A percentile compares a stretch with the other conserved stretches of the same genome.
phyloP scores from a whole-genome alignment of 2,329 filamentous ascomycete genomes.

The Nannizzia gypsea region DNA sequence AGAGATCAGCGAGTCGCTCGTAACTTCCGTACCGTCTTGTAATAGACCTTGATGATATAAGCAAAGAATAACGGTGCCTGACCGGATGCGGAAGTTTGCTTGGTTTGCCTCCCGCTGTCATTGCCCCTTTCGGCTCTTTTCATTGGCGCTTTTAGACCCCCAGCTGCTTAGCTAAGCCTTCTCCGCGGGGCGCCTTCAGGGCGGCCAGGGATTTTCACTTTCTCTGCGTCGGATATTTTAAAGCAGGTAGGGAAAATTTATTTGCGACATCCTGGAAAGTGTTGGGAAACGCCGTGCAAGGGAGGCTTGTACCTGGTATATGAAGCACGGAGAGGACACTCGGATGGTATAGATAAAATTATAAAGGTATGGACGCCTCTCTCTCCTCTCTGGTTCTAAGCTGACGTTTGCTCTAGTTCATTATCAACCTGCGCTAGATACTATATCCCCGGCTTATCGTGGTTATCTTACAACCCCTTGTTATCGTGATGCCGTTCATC shows the following conservation, averaged over 20 bases:
- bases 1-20: neutral
- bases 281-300: neutral
- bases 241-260: neutral
- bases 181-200: neutral
- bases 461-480: neutral
- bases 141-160: neutral
- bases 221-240: neutral
- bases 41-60: neutral
- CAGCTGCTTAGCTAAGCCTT: neutral
- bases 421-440: no score
- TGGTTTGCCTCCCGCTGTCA: neutral
- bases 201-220: neutral
- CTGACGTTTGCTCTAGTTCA: no score
- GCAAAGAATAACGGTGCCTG: neutral
- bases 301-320: neutral
- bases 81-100: neutral
- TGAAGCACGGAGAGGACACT: neutral
- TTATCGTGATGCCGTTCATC: slow-evolving; percentile 11
- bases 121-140: neutral
- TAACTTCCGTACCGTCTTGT: neutral
- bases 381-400: no score
- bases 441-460: neutral
- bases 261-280: neutral
- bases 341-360: neutral
- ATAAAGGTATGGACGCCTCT: neutral